Base-by-base conservation (phyloP, 2,329 filamentous ascomycete species). In the Hysterium pulicare region DNA sequence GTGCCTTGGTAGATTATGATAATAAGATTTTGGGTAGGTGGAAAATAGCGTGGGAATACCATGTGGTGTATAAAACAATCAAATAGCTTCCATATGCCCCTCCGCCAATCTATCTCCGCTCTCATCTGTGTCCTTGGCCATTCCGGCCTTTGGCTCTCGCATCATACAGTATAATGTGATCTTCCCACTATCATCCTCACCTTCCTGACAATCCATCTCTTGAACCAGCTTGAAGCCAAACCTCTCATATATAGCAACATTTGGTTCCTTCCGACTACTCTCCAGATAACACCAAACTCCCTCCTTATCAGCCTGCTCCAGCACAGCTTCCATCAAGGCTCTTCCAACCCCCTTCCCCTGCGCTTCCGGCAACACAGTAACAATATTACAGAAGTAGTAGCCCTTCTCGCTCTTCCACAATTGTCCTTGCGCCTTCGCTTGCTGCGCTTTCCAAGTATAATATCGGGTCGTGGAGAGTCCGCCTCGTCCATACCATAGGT, bases 341-440 rank as follows among this genome's bases (percentile, higher is more conserved):
- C 78, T 78, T 0, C 84, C 85, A 2, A 88, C 76, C 0, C 84
- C 84, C 53, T 74, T 78, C 0, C 83, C 82, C 58, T 87, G 84
- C 23, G 74, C 75, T 37, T 80, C 75, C 0, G 83, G 82, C 13
- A 79, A 61, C 1, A 88, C 84, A 0, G 84, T 83, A 54, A 88
- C 79, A 47, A 88, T 86, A 55, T 88, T 89, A 50, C 85, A 83
- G 51, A 88, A 88, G 56, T 87, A 88, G 56, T 88, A 88, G 0
- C 85, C 85, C 4, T 74, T 70, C 0, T 76, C 72, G 43, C 86
- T 81, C 0, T 70, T 78, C 84, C 84, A 88, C 3, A 87, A 65
- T 20, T 76, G 67, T 0, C 69, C 68, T 42, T 87, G 84, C 1
- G 78, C 81, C 30, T 77, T 69, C 0, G 76, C 73, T 61, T 89